These are phyloP conservation scores for Coriolopsis trogii DNA, from an alignment of 1,284 basidiomycete species.

Conservation along the genomic window DNA sequence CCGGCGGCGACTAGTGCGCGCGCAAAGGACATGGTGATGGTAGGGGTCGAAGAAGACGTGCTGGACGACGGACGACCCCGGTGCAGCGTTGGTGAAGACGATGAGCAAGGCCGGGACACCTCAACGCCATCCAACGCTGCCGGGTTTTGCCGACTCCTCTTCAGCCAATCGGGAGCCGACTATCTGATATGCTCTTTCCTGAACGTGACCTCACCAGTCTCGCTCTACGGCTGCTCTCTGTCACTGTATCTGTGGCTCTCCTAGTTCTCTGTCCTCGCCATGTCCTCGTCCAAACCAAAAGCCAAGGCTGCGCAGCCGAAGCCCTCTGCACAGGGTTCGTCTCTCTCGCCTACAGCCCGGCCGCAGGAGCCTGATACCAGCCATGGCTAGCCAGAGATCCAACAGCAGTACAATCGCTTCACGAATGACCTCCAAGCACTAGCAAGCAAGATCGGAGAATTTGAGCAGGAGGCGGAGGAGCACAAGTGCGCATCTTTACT, in stretches of 20 bases:
- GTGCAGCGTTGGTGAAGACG: slow-evolving; percentile 27
- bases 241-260: background rate
- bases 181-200: slow-evolving; percentile 39
- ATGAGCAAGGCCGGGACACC: slow-evolving; percentile 27
- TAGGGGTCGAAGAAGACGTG: slow-evolving; percentile 24
- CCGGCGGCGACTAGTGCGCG: slow-evolving; percentile 30
- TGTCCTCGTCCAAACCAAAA: slow-evolving; percentile 56
- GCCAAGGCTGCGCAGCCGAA: slow-evolving; percentile 42
- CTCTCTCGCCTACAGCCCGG: background rate
- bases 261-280: slow-evolving; percentile 26
- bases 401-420: slow-evolving; percentile 73
- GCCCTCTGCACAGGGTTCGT: slow-evolving; percentile 67
- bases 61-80: slow-evolving; percentile 24
- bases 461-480: slow-evolving; percentile 93
- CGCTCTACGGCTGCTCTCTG: background rate
- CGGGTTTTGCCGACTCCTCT: slow-evolving; percentile 35
- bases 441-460: slow-evolving; percentile 90
- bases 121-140: slow-evolving; percentile 35
- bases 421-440: slow-evolving; percentile 86
- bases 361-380: slow-evolving; percentile 19
- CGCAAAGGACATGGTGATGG: slow-evolving; percentile 54
- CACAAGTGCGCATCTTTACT: slow-evolving; percentile 58
- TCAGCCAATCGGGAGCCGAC: slow-evolving; percentile 53
- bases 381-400: slow-evolving; percentile 69
- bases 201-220: background rate